Conservation (phyloP, 441 rosid species). For the Macaranga tanarius region DNA sequence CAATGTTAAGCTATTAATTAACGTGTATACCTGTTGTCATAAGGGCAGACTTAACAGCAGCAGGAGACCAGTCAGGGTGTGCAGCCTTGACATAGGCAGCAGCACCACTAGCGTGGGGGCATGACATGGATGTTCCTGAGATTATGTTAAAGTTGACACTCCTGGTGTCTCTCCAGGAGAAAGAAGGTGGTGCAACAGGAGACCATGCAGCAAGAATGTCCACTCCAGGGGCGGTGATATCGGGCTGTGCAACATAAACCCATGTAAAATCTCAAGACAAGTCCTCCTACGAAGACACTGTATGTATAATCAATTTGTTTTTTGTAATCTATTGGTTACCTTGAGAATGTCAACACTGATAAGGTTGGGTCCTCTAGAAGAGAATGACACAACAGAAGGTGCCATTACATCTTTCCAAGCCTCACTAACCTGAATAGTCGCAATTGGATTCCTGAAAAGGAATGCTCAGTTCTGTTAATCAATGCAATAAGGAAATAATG, state of each 20-base stretch:
- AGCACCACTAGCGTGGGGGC: conserved; percentile 74
- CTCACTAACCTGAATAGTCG: conserved; percentile 54
- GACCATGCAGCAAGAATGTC: conserved; percentile 84
- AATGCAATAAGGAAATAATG: too few relatives aligned
- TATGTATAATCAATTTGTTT: not conserved
- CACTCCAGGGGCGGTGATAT: conserved; percentile 84
- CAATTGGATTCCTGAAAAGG: conserved; percentile 55
- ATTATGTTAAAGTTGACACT: conserved; percentile 48
- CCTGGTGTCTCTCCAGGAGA: conserved; percentile 34
- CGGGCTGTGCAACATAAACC: conserved; percentile 52
- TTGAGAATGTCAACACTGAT: conserved; percentile 63
- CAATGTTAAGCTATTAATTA: not conserved
- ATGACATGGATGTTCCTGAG: conserved; percentile 89
- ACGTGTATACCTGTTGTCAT: conserved; percentile 59
- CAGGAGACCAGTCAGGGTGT: conserved; percentile 63
- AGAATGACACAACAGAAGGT: conserved; percentile 61
- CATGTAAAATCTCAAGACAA: not conserved
- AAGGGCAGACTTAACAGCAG: conserved; percentile 72
- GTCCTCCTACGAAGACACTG: not conserved
- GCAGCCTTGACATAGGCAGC: conserved; percentile 64
- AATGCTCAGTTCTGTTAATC: not conserved
- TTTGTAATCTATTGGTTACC: conserved; percentile 32
- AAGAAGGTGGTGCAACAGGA: conserved; percentile 27
- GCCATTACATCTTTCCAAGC: conserved; percentile 54
- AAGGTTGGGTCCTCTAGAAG: conserved; percentile 74